Base-by-base conservation (phyloP, 345 rosid genomes). In the Psidium guajava region DNA sequence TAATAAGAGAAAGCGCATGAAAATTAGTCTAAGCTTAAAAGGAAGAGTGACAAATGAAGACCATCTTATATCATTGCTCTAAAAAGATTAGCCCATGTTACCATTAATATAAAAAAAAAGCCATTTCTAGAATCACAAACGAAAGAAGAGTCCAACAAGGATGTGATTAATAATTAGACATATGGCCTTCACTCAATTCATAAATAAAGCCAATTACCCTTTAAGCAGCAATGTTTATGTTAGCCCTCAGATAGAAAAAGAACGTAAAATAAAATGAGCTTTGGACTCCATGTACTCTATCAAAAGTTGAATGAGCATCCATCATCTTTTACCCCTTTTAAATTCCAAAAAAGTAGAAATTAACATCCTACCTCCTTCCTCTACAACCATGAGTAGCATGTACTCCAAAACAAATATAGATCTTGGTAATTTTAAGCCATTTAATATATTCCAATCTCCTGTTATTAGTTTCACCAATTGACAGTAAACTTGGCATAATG, bases 11-110 rank as follows among this genome's bases (percentile, higher is more conserved):
- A 36, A 22, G 27, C 32, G 12, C 15, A 47, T 14, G 5, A 51
- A 2, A 51, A 51, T 51, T 51, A 87, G 47, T 44, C 47, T 44
- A 44, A 44, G 47, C 47, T 44, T 44, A 44, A 44, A 44, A 44
- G 47, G 47, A 6, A 44, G 47, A 44, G 47, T 8, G 7, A 6
- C 47, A 44, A 44, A 96, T 91, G 88, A 91, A 90, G 91, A 81
- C 92, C 91, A 56, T 89, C 94, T 81, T 90, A 96, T 57, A 91
- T 83, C 81, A 91, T 93, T n/a, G 87, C 88, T 58, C 81, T 56
- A 83, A 84, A 57, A 88, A 94, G 10, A 42, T 42, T 5, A 36
- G 86, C 86, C 88, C 88, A 90, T 86, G 86, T 58, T 44, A 85
- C 87, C 91, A 91, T 91, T 94, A 88, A 87, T 89, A 86, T 20